Conservation (phyloP, 192 early-diverging fungal species). For the Gonapodya prolifera region DNA sequence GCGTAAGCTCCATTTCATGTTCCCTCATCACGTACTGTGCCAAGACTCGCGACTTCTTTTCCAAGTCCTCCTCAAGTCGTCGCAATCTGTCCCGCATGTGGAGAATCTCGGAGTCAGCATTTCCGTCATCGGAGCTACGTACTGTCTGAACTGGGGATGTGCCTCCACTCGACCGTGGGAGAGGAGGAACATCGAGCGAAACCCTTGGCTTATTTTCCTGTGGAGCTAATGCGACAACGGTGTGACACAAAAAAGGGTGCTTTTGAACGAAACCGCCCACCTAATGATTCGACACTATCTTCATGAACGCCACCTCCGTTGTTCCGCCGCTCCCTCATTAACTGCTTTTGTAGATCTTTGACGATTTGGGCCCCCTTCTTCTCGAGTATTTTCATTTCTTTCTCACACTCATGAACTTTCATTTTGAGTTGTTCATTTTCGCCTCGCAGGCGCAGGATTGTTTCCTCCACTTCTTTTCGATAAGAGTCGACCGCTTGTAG, state of each 20-base stretch:
- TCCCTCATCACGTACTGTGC: slow-evolving; percentile 36
- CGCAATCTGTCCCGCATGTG: slow-evolving; percentile 17
- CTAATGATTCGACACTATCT: slow-evolving; percentile 6
- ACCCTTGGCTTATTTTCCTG: neutral
- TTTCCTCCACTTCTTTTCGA: neutral
- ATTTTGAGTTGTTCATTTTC: slow-evolving; percentile 20
- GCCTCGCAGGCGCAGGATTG: slow-evolving; percentile 9
- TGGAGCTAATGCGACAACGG: neutral
- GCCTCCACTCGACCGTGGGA: neutral
- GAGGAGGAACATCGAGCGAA: neutral
- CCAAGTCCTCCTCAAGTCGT: slow-evolving; percentile 27
- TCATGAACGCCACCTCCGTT: slow-evolving; percentile 13
- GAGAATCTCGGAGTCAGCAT: slow-evolving; percentile 15
- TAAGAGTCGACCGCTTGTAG: neutral
- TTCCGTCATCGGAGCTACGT: neutral
- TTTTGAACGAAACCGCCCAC: neutral
- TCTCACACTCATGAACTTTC: slow-evolving; percentile 24
- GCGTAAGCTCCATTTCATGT: slow-evolving; percentile 24
- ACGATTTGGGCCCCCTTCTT: slow-evolving; percentile 30
- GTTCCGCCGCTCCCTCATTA: slow-evolving; percentile 24
- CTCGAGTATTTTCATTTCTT: slow-evolving; percentile 27
- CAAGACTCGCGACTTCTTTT: slow-evolving; percentile 32
- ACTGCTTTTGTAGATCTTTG: slow-evolving; percentile 43
- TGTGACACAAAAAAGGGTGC: neutral
- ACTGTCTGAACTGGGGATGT: neutral